A percentile compares a stretch with the other conserved stretches of the same genome.
These are phyloP conservation scores for Pichia kluyveri DNA, from an alignment of 805 yeast genomes.

Conservation along the genomic window DNA sequence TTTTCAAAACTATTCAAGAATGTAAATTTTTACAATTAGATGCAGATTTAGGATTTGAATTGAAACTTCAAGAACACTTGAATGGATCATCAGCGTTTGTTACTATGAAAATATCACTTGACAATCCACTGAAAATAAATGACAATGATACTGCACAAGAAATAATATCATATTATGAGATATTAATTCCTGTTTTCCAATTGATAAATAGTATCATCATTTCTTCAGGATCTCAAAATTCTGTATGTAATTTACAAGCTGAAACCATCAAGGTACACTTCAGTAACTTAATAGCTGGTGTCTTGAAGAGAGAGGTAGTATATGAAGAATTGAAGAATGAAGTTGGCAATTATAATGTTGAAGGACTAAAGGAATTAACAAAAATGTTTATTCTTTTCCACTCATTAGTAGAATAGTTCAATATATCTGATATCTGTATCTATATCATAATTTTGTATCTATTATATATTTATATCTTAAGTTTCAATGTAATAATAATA, in stretches of 20 bases:
- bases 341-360: not conserved
- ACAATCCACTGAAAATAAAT: constrained; percentile 32
- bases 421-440: too few species aligned
- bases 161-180: constrained; percentile 50
- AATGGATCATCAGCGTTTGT: constrained; percentile 21
- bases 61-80: constrained; percentile 14
- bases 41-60: constrained; percentile 65
- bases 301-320: constrained; percentile 25
- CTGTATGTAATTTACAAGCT: constrained; percentile 45
- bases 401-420: constrained; percentile 13
- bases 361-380: constrained; percentile 18
- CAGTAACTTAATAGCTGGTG: constrained; percentile 48
- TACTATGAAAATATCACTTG: constrained; percentile 40
- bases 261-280: constrained; percentile 42
- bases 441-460: not conserved
- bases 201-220: constrained; percentile 56
- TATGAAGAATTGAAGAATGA: not conserved
- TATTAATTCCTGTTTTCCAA: constrained; percentile 68
- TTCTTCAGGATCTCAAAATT: constrained; percentile 72
- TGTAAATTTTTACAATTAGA: constrained; percentile 56
- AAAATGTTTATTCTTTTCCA: constrained; percentile 23
- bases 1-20: constrained; percentile 52
- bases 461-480: not conserved
- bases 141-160: constrained; percentile 17
- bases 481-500: too few species aligned